Conservation (phyloP, 495 filamentous ascomycete genomes). For the Daldinia grandis region DNA sequence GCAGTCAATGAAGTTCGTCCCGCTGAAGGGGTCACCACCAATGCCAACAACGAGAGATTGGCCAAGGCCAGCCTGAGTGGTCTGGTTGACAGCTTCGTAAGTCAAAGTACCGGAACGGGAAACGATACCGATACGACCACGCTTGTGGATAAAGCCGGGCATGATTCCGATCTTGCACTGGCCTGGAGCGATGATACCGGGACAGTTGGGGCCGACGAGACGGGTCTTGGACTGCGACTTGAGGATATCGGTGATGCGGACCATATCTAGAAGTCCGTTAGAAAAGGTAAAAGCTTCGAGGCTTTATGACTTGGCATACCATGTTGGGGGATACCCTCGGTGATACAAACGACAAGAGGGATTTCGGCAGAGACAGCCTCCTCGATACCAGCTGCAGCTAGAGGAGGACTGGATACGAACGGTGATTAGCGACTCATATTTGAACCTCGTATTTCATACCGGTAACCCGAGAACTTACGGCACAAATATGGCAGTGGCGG, state of each 20-base stretch:
- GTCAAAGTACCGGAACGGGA: slow-evolving; percentile 97
- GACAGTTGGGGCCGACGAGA: slow-evolving; percentile 97
- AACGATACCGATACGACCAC: slow-evolving; percentile 97
- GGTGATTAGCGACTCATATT: slow-evolving; percentile 7
- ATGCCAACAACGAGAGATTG: slow-evolving; percentile 99
- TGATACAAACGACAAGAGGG: slow-evolving; percentile 94
- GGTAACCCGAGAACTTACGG: slow-evolving; percentile 66
- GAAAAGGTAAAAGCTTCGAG: not conserved
- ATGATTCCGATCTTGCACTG: slow-evolving; percentile 99
- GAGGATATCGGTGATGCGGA: slow-evolving; percentile 96
- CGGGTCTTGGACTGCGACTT: slow-evolving; percentile 98
- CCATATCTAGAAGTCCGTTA: slow-evolving; percentile 77
- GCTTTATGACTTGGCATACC: slow-evolving; percentile 60
- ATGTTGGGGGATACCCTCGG: slow-evolving; percentile 97
- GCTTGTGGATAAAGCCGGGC: slow-evolving; percentile 99
- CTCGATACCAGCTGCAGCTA: slow-evolving; percentile 95
- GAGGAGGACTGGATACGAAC: slow-evolving; percentile 68
- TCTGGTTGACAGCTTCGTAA: slow-evolving; percentile 99
- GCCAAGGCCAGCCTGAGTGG: slow-evolving; percentile 92
- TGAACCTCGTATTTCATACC: not conserved
- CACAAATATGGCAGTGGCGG: slow-evolving; percentile 95
- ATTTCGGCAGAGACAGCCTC: slow-evolving; percentile 95
- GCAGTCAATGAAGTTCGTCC: slow-evolving; percentile 99
- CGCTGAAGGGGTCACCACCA: slow-evolving; percentile 97
- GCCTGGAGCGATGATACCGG: slow-evolving; percentile 94